These are phyloP conservation scores for Colletotrichum destructivum DNA, from an alignment of 2,329 filamentous ascomycete species.

Conservation along the genomic window DNA sequence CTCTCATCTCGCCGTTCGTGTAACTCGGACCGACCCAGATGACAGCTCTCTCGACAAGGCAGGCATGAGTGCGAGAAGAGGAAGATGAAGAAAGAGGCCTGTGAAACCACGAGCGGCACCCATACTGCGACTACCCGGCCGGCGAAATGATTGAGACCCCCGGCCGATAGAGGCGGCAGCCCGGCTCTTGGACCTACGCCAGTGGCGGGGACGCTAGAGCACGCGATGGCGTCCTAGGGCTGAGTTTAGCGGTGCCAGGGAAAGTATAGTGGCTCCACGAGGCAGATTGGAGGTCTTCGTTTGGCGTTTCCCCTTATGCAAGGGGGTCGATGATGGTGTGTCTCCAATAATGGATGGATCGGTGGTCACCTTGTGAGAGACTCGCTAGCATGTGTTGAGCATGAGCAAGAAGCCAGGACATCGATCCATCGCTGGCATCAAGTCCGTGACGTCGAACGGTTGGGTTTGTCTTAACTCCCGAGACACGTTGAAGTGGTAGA, in stretches of 20 bases:
- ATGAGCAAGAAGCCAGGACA: not conserved
- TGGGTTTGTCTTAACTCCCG: not conserved
- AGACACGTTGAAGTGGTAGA: not conserved
- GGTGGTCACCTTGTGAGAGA: not conserved
- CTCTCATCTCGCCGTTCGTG: not conserved
- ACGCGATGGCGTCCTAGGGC: constrained; percentile 37
- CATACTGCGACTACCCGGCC: not conserved
- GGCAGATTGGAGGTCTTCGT: constrained; percentile 10
- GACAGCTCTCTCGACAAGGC: not conserved
- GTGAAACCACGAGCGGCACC: not conserved
- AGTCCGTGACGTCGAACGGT: not conserved
- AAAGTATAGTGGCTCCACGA: not conserved
- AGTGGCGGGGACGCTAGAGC: not conserved
- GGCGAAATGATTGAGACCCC: not conserved
- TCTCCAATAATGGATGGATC: no score
- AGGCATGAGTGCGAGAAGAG: not conserved
- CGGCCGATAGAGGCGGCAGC: not conserved
- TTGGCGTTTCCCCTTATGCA: not conserved
- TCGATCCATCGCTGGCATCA: not conserved
- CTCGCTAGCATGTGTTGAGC: not conserved
- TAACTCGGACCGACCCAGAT: not conserved
- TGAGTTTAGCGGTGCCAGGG: constrained; percentile 13
- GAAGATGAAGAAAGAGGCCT: not conserved
- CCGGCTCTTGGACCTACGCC: not conserved
- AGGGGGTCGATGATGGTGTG: not conserved